Percentiles rank a stretch among this genome's conserved stretches.
Evolutionary conservation across 2,329 filamentous ascomycete genomes (phyloP).

Genomic region (Colletotrichum sp.): DNA sequence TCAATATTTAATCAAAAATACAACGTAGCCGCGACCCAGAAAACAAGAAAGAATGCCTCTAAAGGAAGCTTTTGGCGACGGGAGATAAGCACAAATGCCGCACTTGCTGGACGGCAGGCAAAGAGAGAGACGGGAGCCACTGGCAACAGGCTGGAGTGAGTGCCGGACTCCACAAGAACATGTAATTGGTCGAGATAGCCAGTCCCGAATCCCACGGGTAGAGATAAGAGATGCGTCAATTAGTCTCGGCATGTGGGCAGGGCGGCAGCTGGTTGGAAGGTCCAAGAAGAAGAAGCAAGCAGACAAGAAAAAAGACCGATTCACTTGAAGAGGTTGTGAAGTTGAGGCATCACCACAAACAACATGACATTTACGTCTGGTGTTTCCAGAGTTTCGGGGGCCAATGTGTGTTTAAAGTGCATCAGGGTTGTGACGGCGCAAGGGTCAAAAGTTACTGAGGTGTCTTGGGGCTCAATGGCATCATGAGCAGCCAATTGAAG

Average conservation of each 20-base stretch:
- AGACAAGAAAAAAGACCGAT: not conserved
- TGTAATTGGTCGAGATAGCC: conserved; percentile 11
- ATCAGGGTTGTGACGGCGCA: not conserved
- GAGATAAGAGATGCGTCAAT: conserved; percentile 10
- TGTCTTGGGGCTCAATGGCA: not conserved
- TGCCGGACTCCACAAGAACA: not conserved
- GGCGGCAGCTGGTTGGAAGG: not conserved
- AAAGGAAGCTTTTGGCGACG: not conserved
- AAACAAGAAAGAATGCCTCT: not conserved
- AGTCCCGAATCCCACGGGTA: not conserved
- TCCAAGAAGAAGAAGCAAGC: not conserved
- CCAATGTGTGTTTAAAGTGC: not conserved
- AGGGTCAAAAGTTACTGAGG: not conserved
- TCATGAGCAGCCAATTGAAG: conserved; percentile 12
- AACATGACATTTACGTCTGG: not conserved
- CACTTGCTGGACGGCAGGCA: not conserved
- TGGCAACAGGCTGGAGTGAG: not conserved
- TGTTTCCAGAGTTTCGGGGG: not conserved
- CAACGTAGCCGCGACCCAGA: not conserved
- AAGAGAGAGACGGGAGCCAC: not conserved
- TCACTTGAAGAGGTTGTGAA: not conserved
- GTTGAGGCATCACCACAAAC: not conserved
- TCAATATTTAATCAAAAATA: not conserved
- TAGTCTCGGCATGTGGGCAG: conserved; percentile 11
- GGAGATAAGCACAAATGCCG: conserved; percentile 19